These are phyloP conservation scores for Brassica juncea DNA, from an alignment of 345 rosid species.

Conservation along the genomic window DNA sequence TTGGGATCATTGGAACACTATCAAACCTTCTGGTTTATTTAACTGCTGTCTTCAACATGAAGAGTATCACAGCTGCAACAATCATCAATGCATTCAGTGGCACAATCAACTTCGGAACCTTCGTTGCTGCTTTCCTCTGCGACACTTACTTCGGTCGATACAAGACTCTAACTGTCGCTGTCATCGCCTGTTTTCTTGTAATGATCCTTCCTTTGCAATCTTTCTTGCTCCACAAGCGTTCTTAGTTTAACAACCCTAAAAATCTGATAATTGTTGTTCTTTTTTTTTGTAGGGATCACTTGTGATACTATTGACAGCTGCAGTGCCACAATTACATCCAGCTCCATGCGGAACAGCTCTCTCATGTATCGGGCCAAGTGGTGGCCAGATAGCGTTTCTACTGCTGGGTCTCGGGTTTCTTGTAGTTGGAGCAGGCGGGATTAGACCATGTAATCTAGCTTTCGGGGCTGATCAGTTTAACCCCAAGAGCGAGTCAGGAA, in stretches of 20 bases:
- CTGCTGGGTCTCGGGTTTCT: conserved; percentile 55
- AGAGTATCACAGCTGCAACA: conserved; percentile 73
- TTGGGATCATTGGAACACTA: conserved; percentile 77
- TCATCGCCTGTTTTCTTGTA: conserved; percentile 72
- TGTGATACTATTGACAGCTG: conserved; percentile 60
- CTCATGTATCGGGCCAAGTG: conserved; percentile 53
- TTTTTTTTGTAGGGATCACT: conserved; percentile 53
- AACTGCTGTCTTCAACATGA: conserved; percentile 71
- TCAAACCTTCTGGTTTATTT: conserved; percentile 77
- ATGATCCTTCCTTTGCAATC: not conserved
- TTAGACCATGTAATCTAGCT: conserved; percentile 77
- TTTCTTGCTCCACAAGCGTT: not conserved
- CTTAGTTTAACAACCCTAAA: not conserved
- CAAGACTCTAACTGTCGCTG: conserved; percentile 65
- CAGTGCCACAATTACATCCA: conserved; percentile 61
- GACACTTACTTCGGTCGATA: conserved; percentile 84
- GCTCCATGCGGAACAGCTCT: conserved; percentile 40
- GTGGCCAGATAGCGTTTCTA: conserved; percentile 65
- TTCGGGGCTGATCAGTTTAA: conserved; percentile 83
- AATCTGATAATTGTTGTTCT: not conserved
- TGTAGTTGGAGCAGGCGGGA: conserved; percentile 72
- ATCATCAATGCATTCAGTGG: conserved; percentile 69
- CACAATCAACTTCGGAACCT: conserved; percentile 66
- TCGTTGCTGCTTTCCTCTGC: conserved; percentile 71
- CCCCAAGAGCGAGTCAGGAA: conserved; percentile 66